phyloP scores from a whole-genome alignment of 176 grass and related monocot genomes.

The Eragrostis curvula region DNA sequence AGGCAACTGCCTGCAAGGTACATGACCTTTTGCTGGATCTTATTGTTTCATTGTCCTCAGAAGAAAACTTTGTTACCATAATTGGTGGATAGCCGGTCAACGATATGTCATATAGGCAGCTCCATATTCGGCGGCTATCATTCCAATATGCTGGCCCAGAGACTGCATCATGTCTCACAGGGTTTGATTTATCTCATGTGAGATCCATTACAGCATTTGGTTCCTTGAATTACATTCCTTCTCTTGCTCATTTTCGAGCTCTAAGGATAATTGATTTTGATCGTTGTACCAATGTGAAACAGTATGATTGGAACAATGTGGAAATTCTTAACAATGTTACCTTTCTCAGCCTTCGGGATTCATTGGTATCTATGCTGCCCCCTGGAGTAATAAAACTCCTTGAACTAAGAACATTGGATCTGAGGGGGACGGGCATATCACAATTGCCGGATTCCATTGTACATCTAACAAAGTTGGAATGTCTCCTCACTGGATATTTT shows the following conservation, averaged over 20 bases:
- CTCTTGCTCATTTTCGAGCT: neutral
- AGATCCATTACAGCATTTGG: neutral
- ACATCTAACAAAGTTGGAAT: neutral
- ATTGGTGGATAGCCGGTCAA: no score
- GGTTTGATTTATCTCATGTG: no score
- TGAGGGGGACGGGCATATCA: rapidly evolving
- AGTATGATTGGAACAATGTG: constrained; percentile 20
- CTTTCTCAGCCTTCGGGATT: neutral
- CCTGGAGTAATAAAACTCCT: neutral
- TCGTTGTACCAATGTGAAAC: rapidly evolving
- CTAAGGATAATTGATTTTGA: neutral
- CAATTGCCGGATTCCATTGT: neutral
- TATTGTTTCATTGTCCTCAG: no score
- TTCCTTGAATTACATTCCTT: neutral
- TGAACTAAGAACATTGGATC: neutral
- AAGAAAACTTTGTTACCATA: no score
- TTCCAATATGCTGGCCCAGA: neutral
- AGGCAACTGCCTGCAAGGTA: no score
- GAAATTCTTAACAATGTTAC: neutral
- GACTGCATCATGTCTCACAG: neutral
- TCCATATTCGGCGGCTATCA: neutral
- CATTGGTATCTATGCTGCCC: neutral
- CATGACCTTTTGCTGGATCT: no score
- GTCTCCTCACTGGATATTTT: neutral
- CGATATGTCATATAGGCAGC: no score